These are phyloP conservation scores for Tolypocladium nubicola DNA, from an alignment of 2,329 filamentous ascomycete species.

Conservation along the genomic window DNA sequence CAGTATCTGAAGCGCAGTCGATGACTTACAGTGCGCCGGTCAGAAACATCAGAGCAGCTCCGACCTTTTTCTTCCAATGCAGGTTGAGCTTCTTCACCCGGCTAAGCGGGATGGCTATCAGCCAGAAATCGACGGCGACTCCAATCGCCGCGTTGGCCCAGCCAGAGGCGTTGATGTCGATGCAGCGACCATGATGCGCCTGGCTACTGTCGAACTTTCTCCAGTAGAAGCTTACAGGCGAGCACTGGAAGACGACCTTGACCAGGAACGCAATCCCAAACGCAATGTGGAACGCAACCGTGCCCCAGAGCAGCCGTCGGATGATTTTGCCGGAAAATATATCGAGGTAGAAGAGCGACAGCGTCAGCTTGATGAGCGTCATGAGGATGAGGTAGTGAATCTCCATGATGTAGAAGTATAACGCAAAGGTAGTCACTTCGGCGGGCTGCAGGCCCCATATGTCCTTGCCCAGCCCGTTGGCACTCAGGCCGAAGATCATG, in stretches of 20 bases:
- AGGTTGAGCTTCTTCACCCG: slow-evolving; percentile 22
- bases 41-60: slow-evolving; percentile 30
- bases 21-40: slow-evolving; percentile 26
- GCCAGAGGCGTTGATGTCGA: slow-evolving; percentile 25
- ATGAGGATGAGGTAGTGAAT: slow-evolving; percentile 27
- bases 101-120: slow-evolving; percentile 29
- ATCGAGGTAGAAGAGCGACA: slow-evolving; percentile 32
- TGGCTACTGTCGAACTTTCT: slow-evolving; percentile 14
- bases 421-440: slow-evolving; percentile 13
- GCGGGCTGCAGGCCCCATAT: slow-evolving; percentile 19
- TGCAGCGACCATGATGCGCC: slow-evolving; percentile 27
- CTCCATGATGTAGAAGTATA: slow-evolving; percentile 22
- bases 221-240: slow-evolving; percentile 29
- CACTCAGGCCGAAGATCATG: slow-evolving; percentile 10
- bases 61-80: slow-evolving; percentile 29
- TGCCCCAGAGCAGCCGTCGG: slow-evolving; percentile 19
- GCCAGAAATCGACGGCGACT: slow-evolving; percentile 30
- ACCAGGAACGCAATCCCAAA: slow-evolving; percentile 20
- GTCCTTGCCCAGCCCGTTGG: slow-evolving; percentile 20
- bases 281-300: slow-evolving; percentile 17
- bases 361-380: slow-evolving; percentile 26
- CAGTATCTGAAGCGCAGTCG: not conserved
- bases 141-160: slow-evolving; percentile 31
- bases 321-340: slow-evolving; percentile 25
- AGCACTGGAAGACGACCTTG: slow-evolving; percentile 24